Base-by-base conservation (phyloP, 345 rosid genomes). In the Turritis glabra region DNA sequence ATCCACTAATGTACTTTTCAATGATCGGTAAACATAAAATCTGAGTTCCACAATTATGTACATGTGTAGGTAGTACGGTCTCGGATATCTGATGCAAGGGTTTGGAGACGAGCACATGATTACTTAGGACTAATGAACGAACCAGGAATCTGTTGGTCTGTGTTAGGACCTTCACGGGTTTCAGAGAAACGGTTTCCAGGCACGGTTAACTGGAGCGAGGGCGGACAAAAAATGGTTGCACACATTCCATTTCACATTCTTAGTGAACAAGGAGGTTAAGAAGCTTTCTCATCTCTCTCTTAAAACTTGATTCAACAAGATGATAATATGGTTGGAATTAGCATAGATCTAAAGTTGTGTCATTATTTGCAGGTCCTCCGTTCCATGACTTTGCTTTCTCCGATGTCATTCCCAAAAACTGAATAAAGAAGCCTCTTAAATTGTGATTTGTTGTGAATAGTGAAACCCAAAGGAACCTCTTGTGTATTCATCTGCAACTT, bases 231-330 rank as follows among this genome's bases (percentile, higher is more conserved):
- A 83, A 72, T 92, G 90, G 81, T 84, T 54, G 87, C 92, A 26
- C 87, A 92, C 65, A 73, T 88, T 72, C 97, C 99, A 18, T 89
- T 92, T 76, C 85, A 95, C 84, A 83, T 95, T 80, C 89, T 95
- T 21, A 87, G 91, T 26, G 91, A 85, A 63, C 92, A 86, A 60
- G 81, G 85, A 89, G 99, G 99, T 94, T 6, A 78, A 13, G 29
- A 23, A 22, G 18, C 38, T 30, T n/a, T 12, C 29, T 53, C 19
- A 21, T 66, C 30, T 21, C 72, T 65, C 61, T 29, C n/a, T 17
- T 11, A 9, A 19, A 47, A 62, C 11, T 58, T 41, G 51, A 22
- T 70, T 69, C 27, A 27, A 41, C 43, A 21, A 17, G 43, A 26
- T 58, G 11, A 71, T 21, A 40, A 46, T 51, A 54, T 52, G 18